Percentiles rank a stretch among this genome's conserved stretches.
These are phyloP conservation scores for Mycena sp. DNA, from an alignment of 1,284 basidiomycete species.

Conservation along the genomic window DNA sequence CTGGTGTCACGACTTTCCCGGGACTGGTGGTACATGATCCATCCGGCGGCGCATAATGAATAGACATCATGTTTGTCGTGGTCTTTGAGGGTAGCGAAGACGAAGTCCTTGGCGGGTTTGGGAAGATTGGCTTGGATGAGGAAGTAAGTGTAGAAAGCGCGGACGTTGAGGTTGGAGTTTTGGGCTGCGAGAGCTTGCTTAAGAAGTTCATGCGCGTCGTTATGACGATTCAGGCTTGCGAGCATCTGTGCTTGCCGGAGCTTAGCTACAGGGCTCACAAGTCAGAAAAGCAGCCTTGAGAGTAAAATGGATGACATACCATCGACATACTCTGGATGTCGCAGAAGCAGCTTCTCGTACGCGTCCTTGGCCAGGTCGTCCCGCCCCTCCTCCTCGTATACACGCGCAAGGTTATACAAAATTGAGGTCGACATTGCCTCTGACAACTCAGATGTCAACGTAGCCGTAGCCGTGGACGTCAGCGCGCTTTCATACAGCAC, in stretches of 20 bases:
- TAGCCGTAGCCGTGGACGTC: conserved; percentile 57
- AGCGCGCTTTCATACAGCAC: conserved; percentile 75
- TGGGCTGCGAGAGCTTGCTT: conserved; percentile 87
- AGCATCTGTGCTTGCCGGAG: conserved; percentile 88
- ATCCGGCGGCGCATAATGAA: conserved; percentile 88
- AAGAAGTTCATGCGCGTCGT: conserved; percentile 86
- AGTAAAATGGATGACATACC: conserved; percentile 60
- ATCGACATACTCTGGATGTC: conserved; percentile 94
- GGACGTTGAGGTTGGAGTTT: conserved; percentile 77
- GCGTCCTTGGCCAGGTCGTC: conserved; percentile 79
- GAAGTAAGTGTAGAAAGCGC: conserved; percentile 90
- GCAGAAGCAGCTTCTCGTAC: conserved; percentile 83
- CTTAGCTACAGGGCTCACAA: conserved; percentile 71
- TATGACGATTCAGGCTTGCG: conserved; percentile 69
- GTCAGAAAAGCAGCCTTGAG: conserved; percentile 11
- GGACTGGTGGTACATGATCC: conserved; percentile 85
- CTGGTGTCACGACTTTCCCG: conserved; percentile 76
- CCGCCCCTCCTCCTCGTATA: conserved; percentile 86
- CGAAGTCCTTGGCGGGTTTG: conserved; percentile 86
- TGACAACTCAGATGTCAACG: conserved; percentile 1
- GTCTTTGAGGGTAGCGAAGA: conserved; percentile 86
- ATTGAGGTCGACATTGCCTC: conserved; percentile 84
- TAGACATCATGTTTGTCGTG: conserved; percentile 90
- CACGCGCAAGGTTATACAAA: conserved; percentile 88
- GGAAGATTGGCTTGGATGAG: conserved; percentile 78